Base-by-base conservation (phyloP, 768 basidiomycete species). In the Lentinula sp. region DNA sequence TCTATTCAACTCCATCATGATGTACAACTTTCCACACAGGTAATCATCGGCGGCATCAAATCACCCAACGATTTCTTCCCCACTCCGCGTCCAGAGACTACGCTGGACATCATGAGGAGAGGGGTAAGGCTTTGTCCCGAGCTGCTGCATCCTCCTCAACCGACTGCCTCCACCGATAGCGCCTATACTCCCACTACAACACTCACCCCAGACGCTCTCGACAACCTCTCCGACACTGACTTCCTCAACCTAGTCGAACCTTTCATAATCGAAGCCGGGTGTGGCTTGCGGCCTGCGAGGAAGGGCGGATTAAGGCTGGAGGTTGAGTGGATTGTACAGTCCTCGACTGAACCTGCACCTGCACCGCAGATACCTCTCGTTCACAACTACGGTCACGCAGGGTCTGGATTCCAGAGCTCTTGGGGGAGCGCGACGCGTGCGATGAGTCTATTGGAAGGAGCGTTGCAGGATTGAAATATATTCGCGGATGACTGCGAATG, bases 331-430 rank as follows among this genome's bases (percentile, higher is more conserved):
- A 62, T 79, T 18, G 73, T 28, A 0, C 28, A 36, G 64, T 65
- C n/a, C 57, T 67, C 18, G 63, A 67, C 62, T 23, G 50, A 59
- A 18, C 73, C 66, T 60, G 71, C 13, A 18, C 73, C 66, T 60
- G 71, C 13, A 20, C 8, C 8, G 16, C 42, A 16, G 20, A 18
- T 84, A 15, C 84, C 84, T 0, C 69, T 87, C 28, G 76, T 88
- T 0, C 77, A 84, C 65, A 87, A 90, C 67, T 87, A 89, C 64
- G 87, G 87, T 82, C 85, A 67, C 68, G 80, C 71, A 5, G n/a
- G 55, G 41, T 58, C 77, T 62, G 87, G 86, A 1, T 89, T 80
- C 63, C 82, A 85, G 61, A 78, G 82, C 2, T 86, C 85, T 0
- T 88, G 85, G 86, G 86, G 85, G 0, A 84, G 80, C 2, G 87